Conservation (phyloP, 768 basidiomycete genomes). For the Tulasnella sp. region DNA sequence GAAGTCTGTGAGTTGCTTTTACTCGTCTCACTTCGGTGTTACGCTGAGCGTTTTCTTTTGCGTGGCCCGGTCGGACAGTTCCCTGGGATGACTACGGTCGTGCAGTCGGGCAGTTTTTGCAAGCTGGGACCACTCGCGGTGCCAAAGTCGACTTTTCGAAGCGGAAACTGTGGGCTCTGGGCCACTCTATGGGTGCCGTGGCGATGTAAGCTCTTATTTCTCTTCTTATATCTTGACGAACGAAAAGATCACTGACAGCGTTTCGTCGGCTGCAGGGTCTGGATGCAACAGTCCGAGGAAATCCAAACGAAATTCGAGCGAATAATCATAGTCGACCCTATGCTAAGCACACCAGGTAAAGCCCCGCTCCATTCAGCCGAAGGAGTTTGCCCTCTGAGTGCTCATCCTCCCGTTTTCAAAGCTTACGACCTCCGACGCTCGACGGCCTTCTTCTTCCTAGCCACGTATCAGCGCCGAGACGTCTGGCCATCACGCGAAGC, state of each 20-base stretch:
- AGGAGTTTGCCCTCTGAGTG: background rate
- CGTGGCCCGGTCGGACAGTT: no score
- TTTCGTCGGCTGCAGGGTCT: background rate
- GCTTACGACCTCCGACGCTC: background rate
- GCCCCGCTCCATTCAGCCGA: background rate
- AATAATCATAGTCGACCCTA: slow-evolving; percentile 3
- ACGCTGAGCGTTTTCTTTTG: background rate
- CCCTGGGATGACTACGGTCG: slow-evolving; percentile 9
- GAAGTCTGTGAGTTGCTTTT: background rate
- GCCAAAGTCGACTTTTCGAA: slow-evolving; percentile 2
- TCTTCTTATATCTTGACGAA: background rate
- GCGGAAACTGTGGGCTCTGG: slow-evolving; percentile 7
- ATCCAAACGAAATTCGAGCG: background rate
- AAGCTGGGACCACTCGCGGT: background rate
- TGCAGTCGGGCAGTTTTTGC: background rate
- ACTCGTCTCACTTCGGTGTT: background rate
- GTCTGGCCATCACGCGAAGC: slow-evolving; percentile 11
- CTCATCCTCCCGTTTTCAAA: background rate
- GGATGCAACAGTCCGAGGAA: background rate
- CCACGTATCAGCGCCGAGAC: slow-evolving; percentile 6
- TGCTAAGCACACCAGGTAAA: slow-evolving; percentile 4
- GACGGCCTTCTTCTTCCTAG: background rate
- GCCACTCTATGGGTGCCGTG: slow-evolving; percentile 11
- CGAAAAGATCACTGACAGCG: background rate
- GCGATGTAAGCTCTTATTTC: background rate